A percentile compares a stretch with the other conserved stretches of the same genome.
Evolutionary conservation across 2,329 filamentous ascomycete species (phyloP).

Genomic region (Dactylellina sp.): DNA sequence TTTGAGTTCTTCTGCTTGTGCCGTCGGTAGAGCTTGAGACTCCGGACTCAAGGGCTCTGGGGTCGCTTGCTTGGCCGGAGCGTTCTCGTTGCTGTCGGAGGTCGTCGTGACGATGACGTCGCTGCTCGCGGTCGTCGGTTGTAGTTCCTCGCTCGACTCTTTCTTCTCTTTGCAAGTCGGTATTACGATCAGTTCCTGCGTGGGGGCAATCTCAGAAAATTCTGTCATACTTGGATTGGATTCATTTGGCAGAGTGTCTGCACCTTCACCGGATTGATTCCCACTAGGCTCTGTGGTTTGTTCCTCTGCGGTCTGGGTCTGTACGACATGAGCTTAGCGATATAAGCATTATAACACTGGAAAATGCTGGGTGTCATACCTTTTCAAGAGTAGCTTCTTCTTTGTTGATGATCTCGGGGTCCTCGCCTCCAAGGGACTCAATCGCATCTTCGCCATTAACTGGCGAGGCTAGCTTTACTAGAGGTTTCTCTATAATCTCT

Average conservation of each 20-base stretch:
- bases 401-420: slow-evolving; percentile 19
- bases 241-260: slow-evolving; percentile 53
- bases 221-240: slow-evolving; percentile 55
- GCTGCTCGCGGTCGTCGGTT: slow-evolving; percentile 19
- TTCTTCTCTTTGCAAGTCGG: slow-evolving; percentile 49
- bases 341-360: neutral
- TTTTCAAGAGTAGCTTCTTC: neutral
- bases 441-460: slow-evolving; percentile 44
- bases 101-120: slow-evolving; percentile 41
- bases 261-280: slow-evolving; percentile 41
- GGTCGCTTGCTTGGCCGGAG: slow-evolving; percentile 10
- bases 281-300: slow-evolving; percentile 12
- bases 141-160: slow-evolving; percentile 35
- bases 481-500: slow-evolving; percentile 10
- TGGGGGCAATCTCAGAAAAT: slow-evolving; percentile 48
- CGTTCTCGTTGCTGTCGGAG: slow-evolving; percentile 39
- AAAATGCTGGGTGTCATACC: slow-evolving; percentile 5
- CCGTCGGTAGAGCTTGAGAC: neutral
- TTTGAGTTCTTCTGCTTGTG: neutral
- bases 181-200: slow-evolving; percentile 53
- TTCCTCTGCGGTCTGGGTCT: neutral
- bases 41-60: neutral
- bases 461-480: slow-evolving; percentile 44
- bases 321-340: slow-evolving; percentile 1
- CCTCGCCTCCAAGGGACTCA: slow-evolving; percentile 7